phyloP scores from a whole-genome alignment of 192 early-diverging fungal genomes.

The Cetraspora pellucida region DNA sequence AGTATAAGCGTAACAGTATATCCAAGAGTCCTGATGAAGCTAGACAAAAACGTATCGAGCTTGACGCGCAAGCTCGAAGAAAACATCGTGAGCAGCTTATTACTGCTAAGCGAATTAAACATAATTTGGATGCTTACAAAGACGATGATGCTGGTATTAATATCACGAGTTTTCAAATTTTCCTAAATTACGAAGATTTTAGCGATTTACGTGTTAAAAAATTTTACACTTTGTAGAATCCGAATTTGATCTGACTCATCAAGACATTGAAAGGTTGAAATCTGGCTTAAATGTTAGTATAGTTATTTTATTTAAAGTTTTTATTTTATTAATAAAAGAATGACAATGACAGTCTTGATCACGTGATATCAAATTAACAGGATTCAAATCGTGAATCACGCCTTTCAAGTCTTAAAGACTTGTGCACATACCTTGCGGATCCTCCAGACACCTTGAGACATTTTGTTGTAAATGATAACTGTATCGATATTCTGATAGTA shows the following conservation, averaged over 20 bases:
- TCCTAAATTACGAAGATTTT: background rate
- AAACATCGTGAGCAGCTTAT: slow-evolving; percentile 70
- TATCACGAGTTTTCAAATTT: too few relatives aligned
- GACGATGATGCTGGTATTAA: slow-evolving; percentile 35
- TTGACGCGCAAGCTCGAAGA: slow-evolving; percentile 62
- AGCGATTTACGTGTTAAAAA: background rate
- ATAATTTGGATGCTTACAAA: slow-evolving; percentile 36
- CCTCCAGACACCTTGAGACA: slow-evolving; percentile 28
- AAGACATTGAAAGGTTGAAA: slow-evolving; percentile 31
- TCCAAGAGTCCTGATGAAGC: slow-evolving; percentile 52
- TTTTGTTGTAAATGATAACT: slow-evolving; percentile 27
- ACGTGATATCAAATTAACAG: background rate
- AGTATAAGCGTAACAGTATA: slow-evolving; percentile 57
- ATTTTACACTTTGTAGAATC: slow-evolving; percentile 5
- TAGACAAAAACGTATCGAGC: slow-evolving; percentile 53
- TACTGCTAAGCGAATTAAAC: slow-evolving; percentile 66
- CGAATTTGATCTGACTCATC: slow-evolving; percentile 23
- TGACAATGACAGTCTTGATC: background rate
- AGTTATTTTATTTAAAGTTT: background rate
- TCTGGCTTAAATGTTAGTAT: slow-evolving; percentile 18
- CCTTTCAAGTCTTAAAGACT: slow-evolving; percentile 25
- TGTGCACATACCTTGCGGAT: slow-evolving; percentile 30
- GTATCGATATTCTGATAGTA: slow-evolving; percentile 12
- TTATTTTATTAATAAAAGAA: background rate
- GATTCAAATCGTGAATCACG: slow-evolving; percentile 15